phyloP scores from a whole-genome alignment of 1,284 basidiomycete genomes.

The Mycena citricolor region DNA sequence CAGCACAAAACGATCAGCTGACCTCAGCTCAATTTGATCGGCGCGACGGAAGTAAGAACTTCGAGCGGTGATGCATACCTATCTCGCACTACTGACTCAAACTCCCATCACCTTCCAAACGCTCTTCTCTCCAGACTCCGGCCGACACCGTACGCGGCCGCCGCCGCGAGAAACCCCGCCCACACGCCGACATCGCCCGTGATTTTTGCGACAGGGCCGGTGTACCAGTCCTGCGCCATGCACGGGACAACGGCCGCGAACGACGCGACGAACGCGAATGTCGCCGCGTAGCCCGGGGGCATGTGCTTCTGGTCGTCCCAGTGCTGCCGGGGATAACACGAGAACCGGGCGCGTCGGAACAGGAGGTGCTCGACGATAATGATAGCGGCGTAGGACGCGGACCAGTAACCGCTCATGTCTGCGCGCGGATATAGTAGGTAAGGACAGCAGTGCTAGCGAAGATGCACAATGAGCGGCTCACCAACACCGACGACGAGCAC shows the following conservation, averaged over 20 bases:
- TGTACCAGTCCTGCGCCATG: conserved; percentile 60
- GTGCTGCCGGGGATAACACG: conserved; percentile 40
- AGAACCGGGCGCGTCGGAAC: conserved; percentile 46
- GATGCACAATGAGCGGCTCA: background rate
- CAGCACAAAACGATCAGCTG: too few relatives aligned
- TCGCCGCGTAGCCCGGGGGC: conserved; percentile 51
- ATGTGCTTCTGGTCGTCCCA: conserved; percentile 48
- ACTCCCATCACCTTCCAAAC: too few relatives aligned
- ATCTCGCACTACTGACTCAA: too few relatives aligned
- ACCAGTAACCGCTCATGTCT: conserved; percentile 57
- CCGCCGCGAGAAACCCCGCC: conserved; percentile 48
- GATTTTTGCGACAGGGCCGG: conserved; percentile 44
- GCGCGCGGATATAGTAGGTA: background rate
- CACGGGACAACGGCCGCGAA: conserved; percentile 51
- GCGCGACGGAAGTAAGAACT: too few relatives aligned
- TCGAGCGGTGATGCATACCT: too few relatives aligned
- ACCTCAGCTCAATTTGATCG: too few relatives aligned
- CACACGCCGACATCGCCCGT: conserved; percentile 62
- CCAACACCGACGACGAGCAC: conserved; percentile 55
- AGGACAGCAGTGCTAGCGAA: conserved; percentile 25
- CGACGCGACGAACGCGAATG: conserved; percentile 41
- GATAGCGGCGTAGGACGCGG: conserved; percentile 46
- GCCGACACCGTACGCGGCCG: too few relatives aligned
- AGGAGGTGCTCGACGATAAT: conserved; percentile 53
- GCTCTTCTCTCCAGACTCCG: too few relatives aligned